Base-by-base conservation (phyloP, 129 eudicot species). In the Tagetes erecta region DNA sequence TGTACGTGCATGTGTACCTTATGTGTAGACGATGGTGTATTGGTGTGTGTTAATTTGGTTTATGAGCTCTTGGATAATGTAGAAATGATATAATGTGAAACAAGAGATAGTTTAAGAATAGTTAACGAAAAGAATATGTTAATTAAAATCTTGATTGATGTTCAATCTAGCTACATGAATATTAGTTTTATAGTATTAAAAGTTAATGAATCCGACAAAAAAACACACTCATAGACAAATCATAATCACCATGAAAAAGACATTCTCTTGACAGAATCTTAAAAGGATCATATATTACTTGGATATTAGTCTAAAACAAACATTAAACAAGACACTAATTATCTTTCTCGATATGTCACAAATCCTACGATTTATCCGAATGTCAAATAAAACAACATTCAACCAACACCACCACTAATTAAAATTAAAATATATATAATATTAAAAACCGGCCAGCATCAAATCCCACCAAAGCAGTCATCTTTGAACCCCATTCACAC, bases 281-380 rank as follows among this genome's bases (percentile, higher is more conserved):
- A 42, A 65, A 36, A 72, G 64, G 82, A 72, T 20, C 27, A 20
- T 20, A 20, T 20, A 20, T 20, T 20, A 20, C 27, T 65, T 53
- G 72, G 42, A 72, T 79, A 72, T 79, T 51, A 45, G 2, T 47
- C 52, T 35, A 34, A 72, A 42, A 63, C 72, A 20, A 4, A 6
- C 5, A 64, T 81, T 63, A 51, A 53, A 81, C 27, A 20, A 20
- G 71, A 73, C 74, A 74, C 80, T 73, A 83, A 74, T 64, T 73
- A 83, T 75, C 90, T 86, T 80, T 82, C 87, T 86, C 85, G 81
- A 80, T 65, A 65, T 83, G 80, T 65, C 87, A 83, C 85, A 79
- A 83, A 83, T 80, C 90, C 83, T 70, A 74, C 71, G 6, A 69
- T 31, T 10, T 8, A 73, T 31, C 27, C 27, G 83, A 81, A 69